A percentile compares a stretch with the other conserved stretches of the same genome.
Evolutionary conservation across 495 filamentous ascomycete genomes (phyloP).

Genomic region (Immersiella caudata): DNA sequence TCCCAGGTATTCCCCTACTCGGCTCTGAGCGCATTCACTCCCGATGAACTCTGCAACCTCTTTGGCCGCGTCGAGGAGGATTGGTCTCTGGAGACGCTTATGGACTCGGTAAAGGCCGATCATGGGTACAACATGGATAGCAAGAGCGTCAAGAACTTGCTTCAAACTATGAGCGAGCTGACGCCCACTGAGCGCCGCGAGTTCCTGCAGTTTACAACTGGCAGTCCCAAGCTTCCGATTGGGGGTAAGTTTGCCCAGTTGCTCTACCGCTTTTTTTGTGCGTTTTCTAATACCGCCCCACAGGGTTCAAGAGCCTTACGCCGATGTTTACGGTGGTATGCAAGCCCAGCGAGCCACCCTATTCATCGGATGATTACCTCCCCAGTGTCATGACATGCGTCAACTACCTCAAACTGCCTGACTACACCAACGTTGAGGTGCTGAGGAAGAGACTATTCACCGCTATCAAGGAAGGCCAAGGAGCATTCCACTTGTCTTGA

Average conservation of each 20-base stretch:
- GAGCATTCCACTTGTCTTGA: slow-evolving; percentile 95
- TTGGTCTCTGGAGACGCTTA: slow-evolving; percentile 95
- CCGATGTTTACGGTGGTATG: slow-evolving; percentile 99
- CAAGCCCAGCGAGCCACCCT: slow-evolving; percentile 93
- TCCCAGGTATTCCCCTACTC: slow-evolving; percentile 96
- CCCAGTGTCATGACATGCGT: slow-evolving; percentile 99
- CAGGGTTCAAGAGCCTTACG: slow-evolving; percentile 94
- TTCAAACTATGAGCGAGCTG: slow-evolving; percentile 95
- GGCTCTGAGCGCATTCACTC: slow-evolving; percentile 91
- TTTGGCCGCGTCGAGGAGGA: slow-evolving; percentile 96
- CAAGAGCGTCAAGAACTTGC: slow-evolving; percentile 89
- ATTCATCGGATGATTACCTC: slow-evolving; percentile 93
- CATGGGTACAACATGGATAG: slow-evolving; percentile 99
- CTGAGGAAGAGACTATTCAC: slow-evolving; percentile 75
- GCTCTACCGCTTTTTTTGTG: slow-evolving; percentile 13
- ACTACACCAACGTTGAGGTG: slow-evolving; percentile 82
- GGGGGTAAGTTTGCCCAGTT: slow-evolving; percentile 67
- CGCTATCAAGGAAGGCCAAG: slow-evolving; percentile 96
- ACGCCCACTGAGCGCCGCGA: slow-evolving; percentile 75
- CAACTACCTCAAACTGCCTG: slow-evolving; percentile 97
- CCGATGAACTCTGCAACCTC: slow-evolving; percentile 92
- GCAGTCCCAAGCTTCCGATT: slow-evolving; percentile 97
- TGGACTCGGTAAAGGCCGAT: slow-evolving; percentile 99
- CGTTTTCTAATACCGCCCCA: slow-evolving; percentile 19
- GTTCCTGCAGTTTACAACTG: slow-evolving; percentile 97